Base-by-base conservation (phyloP, 164 flowering plant genomes). In the Stephania japonica region DNA sequence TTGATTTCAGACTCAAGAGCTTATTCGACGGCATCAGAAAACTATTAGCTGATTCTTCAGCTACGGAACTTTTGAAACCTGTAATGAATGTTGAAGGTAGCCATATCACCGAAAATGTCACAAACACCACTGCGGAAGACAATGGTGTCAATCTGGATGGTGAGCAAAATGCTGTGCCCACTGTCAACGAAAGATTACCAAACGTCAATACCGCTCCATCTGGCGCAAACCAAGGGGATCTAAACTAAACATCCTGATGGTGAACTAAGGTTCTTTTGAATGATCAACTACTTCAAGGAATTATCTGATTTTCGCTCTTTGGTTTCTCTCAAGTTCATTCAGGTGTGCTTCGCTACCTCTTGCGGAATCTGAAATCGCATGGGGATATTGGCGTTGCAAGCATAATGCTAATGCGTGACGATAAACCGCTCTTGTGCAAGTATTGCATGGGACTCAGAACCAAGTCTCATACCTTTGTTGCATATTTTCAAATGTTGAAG, bases 1-100 rank as follows among this genome's bases (percentile, higher is more conserved):
- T 80, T 90, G 70, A 82, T 95, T 73, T 79, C 81, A 63, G 95
- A 90, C 41, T 90, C 89, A 24, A 89, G 82, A 81, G 72, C 76
- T 77, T 86, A 65, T 89, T 86, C 69, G 93, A 88, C 67, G 98
- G 96, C 42, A 69, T 95, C 69, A 73, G 74, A 61, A 87, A 89
- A 25, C 78, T 93, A 62, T 75, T 95, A 73, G 77, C 96, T 38
- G 78, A 81, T 32, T 80, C 94, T 71, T 61, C 87, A 8, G 74
- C 81, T 0, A 87, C 83, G 81, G 85, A 81, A 63, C 80, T 83
- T 12, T 87, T 85, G 5, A 90, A 83, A 82, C 81, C 83, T 16
- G 75, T 77, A 25, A 76, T 65, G 14, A 80, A 70, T 42, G 67
- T 77, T 1, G 87, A 82, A 72, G 77, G 38, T 32, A 85, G 68